These are phyloP conservation scores for Umbelopsis sp. DNA, from an alignment of 192 early-diverging fungal genomes.

Conservation along the genomic window DNA sequence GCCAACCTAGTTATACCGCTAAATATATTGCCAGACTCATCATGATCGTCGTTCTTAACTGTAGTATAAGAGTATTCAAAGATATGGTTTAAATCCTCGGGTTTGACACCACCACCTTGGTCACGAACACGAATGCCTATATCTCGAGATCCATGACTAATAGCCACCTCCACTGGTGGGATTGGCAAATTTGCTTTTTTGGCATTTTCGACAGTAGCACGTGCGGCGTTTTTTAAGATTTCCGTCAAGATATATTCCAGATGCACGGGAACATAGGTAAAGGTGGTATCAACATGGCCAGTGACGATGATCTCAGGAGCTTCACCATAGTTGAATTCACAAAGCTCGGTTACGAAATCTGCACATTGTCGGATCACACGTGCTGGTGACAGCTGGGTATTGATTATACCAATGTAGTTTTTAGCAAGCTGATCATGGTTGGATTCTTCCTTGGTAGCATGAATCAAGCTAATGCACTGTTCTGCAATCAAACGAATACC, in stretches of 20 bases:
- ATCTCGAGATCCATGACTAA: slow-evolving; percentile 75
- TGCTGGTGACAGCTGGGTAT: slow-evolving; percentile 72
- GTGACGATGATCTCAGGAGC: slow-evolving; percentile 72
- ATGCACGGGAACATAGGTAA: slow-evolving; percentile 90
- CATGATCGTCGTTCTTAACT: slow-evolving; percentile 67
- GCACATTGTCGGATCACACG: slow-evolving; percentile 68
- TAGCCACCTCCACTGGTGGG: slow-evolving; percentile 85
- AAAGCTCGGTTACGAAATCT: slow-evolving; percentile 80
- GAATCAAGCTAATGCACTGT: slow-evolving; percentile 80
- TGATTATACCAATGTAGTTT: slow-evolving; percentile 82
- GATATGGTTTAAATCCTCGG: slow-evolving; percentile 71
- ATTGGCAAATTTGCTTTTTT: slow-evolving; percentile 47
- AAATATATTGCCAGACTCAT: slow-evolving; percentile 59
- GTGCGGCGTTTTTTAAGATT: slow-evolving; percentile 84
- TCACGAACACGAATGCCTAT: slow-evolving; percentile 88
- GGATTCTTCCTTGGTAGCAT: slow-evolving; percentile 43
- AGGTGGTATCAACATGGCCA: slow-evolving; percentile 65
- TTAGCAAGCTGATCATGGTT: neutral
- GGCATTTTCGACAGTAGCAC: slow-evolving; percentile 83
- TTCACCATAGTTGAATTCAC: slow-evolving; percentile 89
- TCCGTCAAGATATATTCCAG: slow-evolving; percentile 94
- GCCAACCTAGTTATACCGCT: slow-evolving; percentile 72
- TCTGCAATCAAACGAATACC: slow-evolving; percentile 92
- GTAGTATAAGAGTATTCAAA: slow-evolving; percentile 97
- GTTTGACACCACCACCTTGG: slow-evolving; percentile 87